Conservation (phyloP, 2,329 filamentous ascomycete genomes). For the Sclerotinia spermophila region DNA sequence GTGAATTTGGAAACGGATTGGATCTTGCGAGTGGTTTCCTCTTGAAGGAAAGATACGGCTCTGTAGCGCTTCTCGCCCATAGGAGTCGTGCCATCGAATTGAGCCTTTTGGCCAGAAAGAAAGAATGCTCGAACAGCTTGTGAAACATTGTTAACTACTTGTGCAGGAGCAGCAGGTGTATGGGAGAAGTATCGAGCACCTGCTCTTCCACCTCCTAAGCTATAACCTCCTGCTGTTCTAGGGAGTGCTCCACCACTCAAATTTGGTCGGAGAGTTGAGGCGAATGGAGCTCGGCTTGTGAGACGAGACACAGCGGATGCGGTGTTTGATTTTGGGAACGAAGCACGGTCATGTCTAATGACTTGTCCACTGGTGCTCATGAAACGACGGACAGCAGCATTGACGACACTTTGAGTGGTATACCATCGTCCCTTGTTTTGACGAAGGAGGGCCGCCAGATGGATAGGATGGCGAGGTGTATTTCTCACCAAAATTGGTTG, state of each 20-base stretch:
- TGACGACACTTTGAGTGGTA: constrained; percentile 53
- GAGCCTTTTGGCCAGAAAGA: constrained; percentile 83
- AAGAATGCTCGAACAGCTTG: constrained; percentile 88
- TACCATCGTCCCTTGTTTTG: constrained; percentile 63
- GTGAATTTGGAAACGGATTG: constrained; percentile 51
- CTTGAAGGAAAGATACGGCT: constrained; percentile 68
- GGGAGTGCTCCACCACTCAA: constrained; percentile 83
- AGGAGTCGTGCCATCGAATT: constrained; percentile 73
- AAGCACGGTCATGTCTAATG: constrained; percentile 47
- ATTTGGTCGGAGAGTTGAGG: constrained; percentile 84
- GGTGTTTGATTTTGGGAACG: constrained; percentile 54
- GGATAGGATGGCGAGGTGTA: constrained; percentile 50
- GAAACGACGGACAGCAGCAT: constrained; percentile 44
- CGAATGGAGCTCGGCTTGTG: constrained; percentile 78
- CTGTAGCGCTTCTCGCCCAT: constrained; percentile 78
- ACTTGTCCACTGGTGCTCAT: constrained; percentile 36
- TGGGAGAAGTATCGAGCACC: constrained; percentile 88
- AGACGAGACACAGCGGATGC: constrained; percentile 56
- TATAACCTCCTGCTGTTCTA: constrained; percentile 86
- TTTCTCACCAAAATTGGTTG: constrained; percentile 58
- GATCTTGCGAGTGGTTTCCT: constrained; percentile 68
- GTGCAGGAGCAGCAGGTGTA: constrained; percentile 75
- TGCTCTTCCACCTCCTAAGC: constrained; percentile 64
- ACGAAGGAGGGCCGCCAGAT: constrained; percentile 58
- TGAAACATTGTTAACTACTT: constrained; percentile 94